Evolutionary conservation across 2,329 filamentous ascomycete genomes (phyloP), one percentile per base, ranked within the genome.

Genomic region (Sporothrix variecibatus): DNA sequence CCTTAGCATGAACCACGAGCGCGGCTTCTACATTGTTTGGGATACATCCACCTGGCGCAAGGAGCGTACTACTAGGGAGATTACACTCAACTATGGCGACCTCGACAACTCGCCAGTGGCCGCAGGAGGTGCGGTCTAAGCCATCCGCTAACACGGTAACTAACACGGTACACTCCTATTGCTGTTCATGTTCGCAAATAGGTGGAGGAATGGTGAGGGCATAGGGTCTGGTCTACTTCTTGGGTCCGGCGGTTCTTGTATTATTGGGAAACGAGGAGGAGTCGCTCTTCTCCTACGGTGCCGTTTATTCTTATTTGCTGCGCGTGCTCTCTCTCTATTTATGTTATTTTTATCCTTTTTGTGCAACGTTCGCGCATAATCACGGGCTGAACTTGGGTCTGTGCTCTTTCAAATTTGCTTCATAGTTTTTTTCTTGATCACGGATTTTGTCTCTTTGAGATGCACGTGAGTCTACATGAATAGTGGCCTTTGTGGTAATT

Each of bases 21-120:
- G 89, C 75, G 90, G 90, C 0, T 91, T 88, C 81, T 92, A 92
- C 79, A 87, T 91, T 75, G 86, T 92, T 73, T 92, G 90, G 87
- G 89, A 91, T 77, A 87, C 88, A 9, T 82, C 82, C n/a, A 85
- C 83, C 72, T 92, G 90, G 90, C 85, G 86, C 67, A 89, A 90
- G 80, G 88, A 91, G 77, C 84, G 89, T 46, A 77, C 76, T 15
- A 38, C 69, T 0, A 84, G 88, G 72, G 89, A 91, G 78, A 85
- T 91, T 74, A 87, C 87, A 8, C 81, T 92, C 64, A 85, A 89
- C 77, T 92, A 92, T 75, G 86, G 86, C 60, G 90, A 92, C 75
- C 81, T 92, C 75, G 89, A 91, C 80, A 87, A 86, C 75, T 82
- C 78, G 23, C 76, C 78, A 28, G 68, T 73, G 5, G 26, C 58